Percentiles rank a stretch among this genome's conserved stretches.
Conservation (phyloP, 148 eudicot species). For the Spergularia marina region DNA sequence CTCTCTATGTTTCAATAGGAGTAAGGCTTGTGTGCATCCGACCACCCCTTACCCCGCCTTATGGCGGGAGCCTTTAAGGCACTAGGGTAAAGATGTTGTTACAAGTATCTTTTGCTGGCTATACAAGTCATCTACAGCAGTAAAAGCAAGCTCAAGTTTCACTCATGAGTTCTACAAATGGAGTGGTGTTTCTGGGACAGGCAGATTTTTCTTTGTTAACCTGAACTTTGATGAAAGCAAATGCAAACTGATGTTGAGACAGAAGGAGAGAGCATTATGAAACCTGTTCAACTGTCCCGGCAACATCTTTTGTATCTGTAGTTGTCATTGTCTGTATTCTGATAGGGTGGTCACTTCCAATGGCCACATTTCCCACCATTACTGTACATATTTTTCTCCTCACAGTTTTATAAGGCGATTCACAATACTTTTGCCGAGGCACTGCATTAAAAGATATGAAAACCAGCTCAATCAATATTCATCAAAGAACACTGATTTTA, state of each 20-base stretch:
- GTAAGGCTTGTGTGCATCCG: too few species aligned
- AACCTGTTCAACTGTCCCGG: constrained; percentile 89
- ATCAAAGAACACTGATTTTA: background rate
- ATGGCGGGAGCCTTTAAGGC: too few species aligned
- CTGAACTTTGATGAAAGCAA: background rate
- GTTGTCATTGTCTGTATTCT: constrained; percentile 98
- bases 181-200: background rate
- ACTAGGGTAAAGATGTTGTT: too few species aligned
- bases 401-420: constrained; percentile 70
- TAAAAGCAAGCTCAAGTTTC: background rate
- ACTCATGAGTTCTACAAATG: background rate
- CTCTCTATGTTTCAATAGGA: too few species aligned
- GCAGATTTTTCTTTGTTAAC: background rate
- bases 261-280: constrained; percentile 7
- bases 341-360: constrained; percentile 96
- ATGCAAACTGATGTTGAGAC: background rate
- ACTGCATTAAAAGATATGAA: constrained; percentile 40
- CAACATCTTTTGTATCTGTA: constrained; percentile 90
- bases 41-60: too few species aligned
- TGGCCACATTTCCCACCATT: constrained; percentile 88
- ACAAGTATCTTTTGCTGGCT: background rate
- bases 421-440: constrained; percentile 93
- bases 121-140: background rate
- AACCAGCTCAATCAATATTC: background rate
- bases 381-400: constrained; percentile 92